Evolutionary conservation across 306 rosid genomes (phyloP), one percentile per base, ranked within the genome.

Genomic region (Erythrophleum fordii): DNA sequence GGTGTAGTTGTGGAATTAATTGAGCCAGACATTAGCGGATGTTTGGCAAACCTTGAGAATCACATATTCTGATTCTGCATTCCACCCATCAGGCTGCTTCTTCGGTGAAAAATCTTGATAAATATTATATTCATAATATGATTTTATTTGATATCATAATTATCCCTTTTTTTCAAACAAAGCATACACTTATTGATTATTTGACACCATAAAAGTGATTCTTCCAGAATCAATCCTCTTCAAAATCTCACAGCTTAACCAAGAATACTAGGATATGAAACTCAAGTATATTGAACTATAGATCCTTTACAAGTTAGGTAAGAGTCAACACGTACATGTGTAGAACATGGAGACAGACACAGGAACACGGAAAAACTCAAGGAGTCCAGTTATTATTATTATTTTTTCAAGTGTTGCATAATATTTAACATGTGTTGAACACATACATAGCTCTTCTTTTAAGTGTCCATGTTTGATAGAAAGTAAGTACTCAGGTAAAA

Each of bases 401-500:
- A n/a, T 35, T 42, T 68, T 20, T 42, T 28, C 8, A 20, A 41
- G 31, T 67, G 17, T 67, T 20, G 72, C 72, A 22, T 42, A 20
- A 11, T 68, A 22, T 68, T 68, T 41, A 45, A 2, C 34, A 41
- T 4, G 35, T 17, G 1, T 5, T 39, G 34, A 41, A 42, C 53
- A 23, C 51, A 65, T 9, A 37, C 18, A 22, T 22, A 1, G 8
- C 9, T 11, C 52, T 39, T 25, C 41, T 8, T 65, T 8, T 5
- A 68, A 68, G 72, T 10, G 51, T 35, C 25, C 29, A 39, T 39
- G 51, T 20, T 20, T 39, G 51, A 39, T 20, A 67, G 28, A 3
- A 67, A 52, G 79, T 39, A 69, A 51, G 6, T 56, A 69, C 39
- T 60, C 79, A 62, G 39, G 76, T 10, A 35, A 13, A 78, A 18